These are phyloP conservation scores for Ogataea wickerhamii DNA, from an alignment of 805 yeast species.

Conservation along the genomic window DNA sequence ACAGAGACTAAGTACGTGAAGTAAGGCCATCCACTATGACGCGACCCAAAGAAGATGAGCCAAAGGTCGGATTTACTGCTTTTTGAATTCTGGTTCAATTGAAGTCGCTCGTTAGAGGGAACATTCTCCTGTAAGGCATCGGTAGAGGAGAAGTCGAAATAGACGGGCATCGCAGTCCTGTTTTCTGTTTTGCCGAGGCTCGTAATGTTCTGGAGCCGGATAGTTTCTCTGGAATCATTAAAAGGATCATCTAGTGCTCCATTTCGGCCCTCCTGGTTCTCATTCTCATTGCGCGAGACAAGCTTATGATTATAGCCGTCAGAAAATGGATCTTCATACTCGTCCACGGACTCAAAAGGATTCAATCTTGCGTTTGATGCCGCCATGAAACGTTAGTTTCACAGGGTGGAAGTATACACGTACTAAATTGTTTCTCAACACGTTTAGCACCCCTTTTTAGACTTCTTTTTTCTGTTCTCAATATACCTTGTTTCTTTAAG, in stretches of 20 bases:
- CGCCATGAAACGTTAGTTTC: too few relatives aligned
- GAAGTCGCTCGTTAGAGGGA: background rate
- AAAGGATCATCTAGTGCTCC: constrained; percentile 6
- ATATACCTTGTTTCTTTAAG: too few relatives aligned
- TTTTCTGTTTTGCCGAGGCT: background rate
- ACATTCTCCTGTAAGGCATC: background rate
- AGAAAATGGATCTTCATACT: constrained; percentile 1
- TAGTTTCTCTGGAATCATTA: constrained; percentile 3
- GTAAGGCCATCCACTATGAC: constrained; percentile 24
- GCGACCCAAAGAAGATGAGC: constrained; percentile 17
- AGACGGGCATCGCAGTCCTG: constrained; percentile 1
- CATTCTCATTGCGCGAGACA: constrained; percentile 4
- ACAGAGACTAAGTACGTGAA: constrained; percentile 36
- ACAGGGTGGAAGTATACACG: too few relatives aligned
- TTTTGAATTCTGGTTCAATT: background rate
- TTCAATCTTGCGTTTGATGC: too few relatives aligned
- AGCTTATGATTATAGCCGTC: constrained; percentile 2
- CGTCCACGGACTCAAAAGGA: constrained; percentile 4
- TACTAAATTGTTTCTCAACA: too few relatives aligned
- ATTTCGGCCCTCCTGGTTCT: constrained; percentile 1
- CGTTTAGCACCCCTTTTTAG: too few relatives aligned
- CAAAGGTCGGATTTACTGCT: background rate
- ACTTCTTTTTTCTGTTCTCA: too few relatives aligned
- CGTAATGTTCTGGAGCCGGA: background rate
- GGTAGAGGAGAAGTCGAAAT: background rate